Evolutionary conservation across 2,329 filamentous ascomycete genomes (phyloP).

Genomic region (Cercospora sp.): DNA sequence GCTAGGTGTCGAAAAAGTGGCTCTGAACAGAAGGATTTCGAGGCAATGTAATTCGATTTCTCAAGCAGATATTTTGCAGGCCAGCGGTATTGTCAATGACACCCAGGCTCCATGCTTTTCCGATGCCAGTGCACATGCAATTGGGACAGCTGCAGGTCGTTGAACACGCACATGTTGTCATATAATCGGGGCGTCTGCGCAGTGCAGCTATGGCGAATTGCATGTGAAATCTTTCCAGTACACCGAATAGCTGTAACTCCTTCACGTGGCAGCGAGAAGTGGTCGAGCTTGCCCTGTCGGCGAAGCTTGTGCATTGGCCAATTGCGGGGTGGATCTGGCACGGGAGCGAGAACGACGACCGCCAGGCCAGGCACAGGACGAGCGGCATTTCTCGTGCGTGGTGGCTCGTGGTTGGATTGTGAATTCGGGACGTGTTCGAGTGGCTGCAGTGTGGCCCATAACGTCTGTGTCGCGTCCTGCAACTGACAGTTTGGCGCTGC

Average conservation of each 20-base stretch:
- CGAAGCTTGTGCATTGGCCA: not conserved
- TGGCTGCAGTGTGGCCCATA: not conserved
- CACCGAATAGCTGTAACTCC: not conserved
- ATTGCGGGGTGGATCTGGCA: not conserved
- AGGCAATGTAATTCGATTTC: not conserved
- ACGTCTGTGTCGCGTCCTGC: not conserved
- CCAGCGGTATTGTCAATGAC: not conserved
- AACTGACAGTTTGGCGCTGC: not conserved
- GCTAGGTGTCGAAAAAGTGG: not conserved
- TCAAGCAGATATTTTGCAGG: not conserved
- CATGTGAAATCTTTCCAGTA: not conserved
- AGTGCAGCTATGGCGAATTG: not conserved
- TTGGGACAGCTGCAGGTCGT: not conserved
- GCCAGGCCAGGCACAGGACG: not conserved
- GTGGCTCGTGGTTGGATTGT: not conserved
- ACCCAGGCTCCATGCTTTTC: not conserved
- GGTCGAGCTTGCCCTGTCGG: not conserved
- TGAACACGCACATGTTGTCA: not conserved
- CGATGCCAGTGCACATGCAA: not conserved
- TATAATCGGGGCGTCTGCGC: not conserved
- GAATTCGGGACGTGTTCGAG: not conserved
- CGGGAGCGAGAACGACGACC: slow-evolving; percentile 18
- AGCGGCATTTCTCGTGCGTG: not conserved
- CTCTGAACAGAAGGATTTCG: not conserved
- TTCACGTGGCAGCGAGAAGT: slow-evolving; percentile 6